phyloP scores from a whole-genome alignment of 306 rosid species.

The Potentilla sterilis region DNA sequence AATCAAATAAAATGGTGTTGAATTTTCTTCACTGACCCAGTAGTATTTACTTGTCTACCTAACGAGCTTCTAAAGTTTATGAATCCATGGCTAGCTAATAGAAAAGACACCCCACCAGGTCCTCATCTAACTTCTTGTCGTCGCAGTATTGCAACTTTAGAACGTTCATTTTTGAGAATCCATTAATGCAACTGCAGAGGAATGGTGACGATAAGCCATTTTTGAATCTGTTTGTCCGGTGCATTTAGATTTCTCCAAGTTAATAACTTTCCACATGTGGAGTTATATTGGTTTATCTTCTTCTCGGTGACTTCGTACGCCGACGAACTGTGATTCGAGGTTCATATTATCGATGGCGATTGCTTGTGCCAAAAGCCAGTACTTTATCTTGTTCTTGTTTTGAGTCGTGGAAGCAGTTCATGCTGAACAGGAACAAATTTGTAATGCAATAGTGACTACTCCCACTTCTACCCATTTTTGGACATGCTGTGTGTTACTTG shows the following conservation, averaged over 20 bases:
- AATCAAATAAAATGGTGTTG: not conserved
- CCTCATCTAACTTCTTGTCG: slow-evolving; percentile 4
- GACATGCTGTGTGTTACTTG: not conserved
- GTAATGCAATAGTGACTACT: not conserved
- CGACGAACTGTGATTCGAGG: not conserved
- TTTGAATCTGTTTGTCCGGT: slow-evolving; percentile 1
- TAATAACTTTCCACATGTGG: not conserved
- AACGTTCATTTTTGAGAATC: not conserved
- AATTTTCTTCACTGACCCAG: not conserved
- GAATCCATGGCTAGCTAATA: not conserved
- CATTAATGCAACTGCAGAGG: slow-evolving; percentile 1
- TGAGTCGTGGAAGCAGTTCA: not conserved
- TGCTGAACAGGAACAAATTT: not conserved
- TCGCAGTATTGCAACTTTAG: not conserved
- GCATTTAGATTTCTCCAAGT: not conserved
- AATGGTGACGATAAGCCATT: not conserved
- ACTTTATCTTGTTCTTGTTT: not conserved
- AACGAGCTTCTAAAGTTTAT: not conserved
- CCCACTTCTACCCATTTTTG: not conserved
- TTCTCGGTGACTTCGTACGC: not conserved
- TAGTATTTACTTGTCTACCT: slow-evolving; percentile 6
- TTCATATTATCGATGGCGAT: not conserved
- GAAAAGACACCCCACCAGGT: slow-evolving; percentile 1
- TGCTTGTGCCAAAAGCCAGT: not conserved
- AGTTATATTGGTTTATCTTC: not conserved